These are phyloP conservation scores for Alternaria postmessia DNA, from an alignment of 2,329 filamentous ascomycete genomes.

Conservation along the genomic window DNA sequence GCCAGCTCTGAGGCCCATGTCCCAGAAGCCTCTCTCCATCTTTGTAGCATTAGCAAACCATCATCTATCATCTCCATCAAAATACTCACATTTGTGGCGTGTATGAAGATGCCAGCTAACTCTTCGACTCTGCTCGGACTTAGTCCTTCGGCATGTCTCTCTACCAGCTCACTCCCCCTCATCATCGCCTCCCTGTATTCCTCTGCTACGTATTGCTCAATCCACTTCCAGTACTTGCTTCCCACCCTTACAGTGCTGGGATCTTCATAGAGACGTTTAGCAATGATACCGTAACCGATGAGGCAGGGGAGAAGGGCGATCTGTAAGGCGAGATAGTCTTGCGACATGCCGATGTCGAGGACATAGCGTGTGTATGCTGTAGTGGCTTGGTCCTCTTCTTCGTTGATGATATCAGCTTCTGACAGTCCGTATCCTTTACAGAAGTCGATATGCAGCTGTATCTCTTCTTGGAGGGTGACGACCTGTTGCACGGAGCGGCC, in stretches of 20 bases:
- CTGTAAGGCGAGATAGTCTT: slow-evolving; percentile 88
- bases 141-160: slow-evolving; percentile 75
- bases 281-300: slow-evolving; percentile 86
- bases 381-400: slow-evolving; percentile 80
- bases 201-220: slow-evolving; percentile 84
- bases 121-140: slow-evolving; percentile 81
- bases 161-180: slow-evolving; percentile 75
- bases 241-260: slow-evolving; percentile 66
- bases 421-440: slow-evolving; percentile 83
- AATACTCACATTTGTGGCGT: slow-evolving; percentile 77
- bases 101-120: slow-evolving; percentile 82
- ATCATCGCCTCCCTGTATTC: slow-evolving; percentile 79
- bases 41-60: slow-evolving; percentile 46
- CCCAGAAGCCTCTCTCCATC: slow-evolving; percentile 80
- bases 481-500: slow-evolving; percentile 74
- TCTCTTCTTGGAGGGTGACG: slow-evolving; percentile 79
- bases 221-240: slow-evolving; percentile 89
- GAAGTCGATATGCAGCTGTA: slow-evolving; percentile 81
- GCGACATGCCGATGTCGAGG: slow-evolving; percentile 84
- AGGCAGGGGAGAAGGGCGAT: slow-evolving; percentile 85
- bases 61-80: background rate
- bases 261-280: slow-evolving; percentile 72
- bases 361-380: slow-evolving; percentile 84
- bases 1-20: slow-evolving; percentile 63
- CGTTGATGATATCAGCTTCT: slow-evolving; percentile 73